Percentiles rank a stretch among this genome's conserved stretches.
These are phyloP conservation scores for Talaromyces sp. DNA, from an alignment of 2,329 filamentous ascomycete genomes.

Conservation along the genomic window DNA sequence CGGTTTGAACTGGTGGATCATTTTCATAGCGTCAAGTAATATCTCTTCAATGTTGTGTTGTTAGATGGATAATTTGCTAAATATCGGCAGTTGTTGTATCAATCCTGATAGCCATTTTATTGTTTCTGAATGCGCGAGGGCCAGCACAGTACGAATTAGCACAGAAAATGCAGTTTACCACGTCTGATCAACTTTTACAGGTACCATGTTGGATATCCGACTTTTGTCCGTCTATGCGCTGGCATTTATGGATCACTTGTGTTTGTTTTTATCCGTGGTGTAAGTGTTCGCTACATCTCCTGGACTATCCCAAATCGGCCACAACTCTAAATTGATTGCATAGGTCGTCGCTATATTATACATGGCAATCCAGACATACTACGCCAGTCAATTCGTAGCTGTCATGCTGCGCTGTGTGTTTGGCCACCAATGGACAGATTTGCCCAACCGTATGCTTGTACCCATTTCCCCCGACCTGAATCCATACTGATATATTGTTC, in stretches of 20 bases:
- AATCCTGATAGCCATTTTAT: constrained; percentile 6
- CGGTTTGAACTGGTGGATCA: constrained; percentile 8
- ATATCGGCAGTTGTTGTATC: constrained; percentile 2
- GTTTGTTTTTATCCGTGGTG: constrained; percentile 9
- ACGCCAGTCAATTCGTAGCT: constrained; percentile 5
- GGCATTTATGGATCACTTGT: constrained; percentile 8
- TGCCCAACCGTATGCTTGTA: constrained; percentile 1
- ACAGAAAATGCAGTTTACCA: background rate
- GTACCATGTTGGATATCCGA: constrained; percentile 9
- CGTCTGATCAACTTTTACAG: background rate
- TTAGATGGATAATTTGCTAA: background rate
- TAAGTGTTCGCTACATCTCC: constrained; percentile 3
- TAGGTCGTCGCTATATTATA: constrained; percentile 10
- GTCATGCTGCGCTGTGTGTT: constrained; percentile 9
- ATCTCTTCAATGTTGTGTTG: background rate
- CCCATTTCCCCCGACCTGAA: background rate
- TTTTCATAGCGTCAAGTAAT: constrained; percentile 8
- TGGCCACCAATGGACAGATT: constrained; percentile 4
- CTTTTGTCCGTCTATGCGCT: background rate
- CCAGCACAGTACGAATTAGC: background rate
- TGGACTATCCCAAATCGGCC: background rate
- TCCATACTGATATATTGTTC: background rate
- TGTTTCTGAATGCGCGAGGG: constrained; percentile 5
- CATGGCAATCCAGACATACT: constrained; percentile 8
- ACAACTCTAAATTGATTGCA: background rate